phyloP scores from a whole-genome alignment of 352 stramenopile species.

The Globisporangium cylindrosporum region DNA sequence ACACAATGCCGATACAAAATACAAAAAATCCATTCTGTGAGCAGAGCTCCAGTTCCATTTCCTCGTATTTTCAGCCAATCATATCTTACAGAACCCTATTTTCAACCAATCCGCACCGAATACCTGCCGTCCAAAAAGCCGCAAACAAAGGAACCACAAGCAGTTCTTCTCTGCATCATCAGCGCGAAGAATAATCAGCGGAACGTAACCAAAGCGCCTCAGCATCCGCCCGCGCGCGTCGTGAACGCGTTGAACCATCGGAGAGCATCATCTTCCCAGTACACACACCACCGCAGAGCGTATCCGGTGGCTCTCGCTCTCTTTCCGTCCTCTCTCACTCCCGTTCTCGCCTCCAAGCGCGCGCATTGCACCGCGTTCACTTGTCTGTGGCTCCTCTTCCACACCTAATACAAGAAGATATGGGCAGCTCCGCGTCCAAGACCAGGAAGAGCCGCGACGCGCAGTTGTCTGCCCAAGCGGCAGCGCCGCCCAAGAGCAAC shows the following conservation, averaged over 20 bases:
- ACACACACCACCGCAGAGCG: background rate
- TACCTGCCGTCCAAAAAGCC: background rate
- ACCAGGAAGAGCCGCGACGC: conserved; percentile 31
- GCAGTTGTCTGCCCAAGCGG: background rate
- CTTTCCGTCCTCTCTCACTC: background rate
- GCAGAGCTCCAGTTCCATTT: background rate
- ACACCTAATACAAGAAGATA: background rate
- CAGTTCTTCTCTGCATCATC: background rate
- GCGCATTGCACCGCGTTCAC: background rate
- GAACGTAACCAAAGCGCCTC: background rate
- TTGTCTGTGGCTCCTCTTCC: background rate
- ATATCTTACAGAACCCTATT: background rate
- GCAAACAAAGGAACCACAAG: background rate
- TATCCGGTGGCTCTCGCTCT: background rate
- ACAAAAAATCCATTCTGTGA: background rate
- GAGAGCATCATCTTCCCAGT: background rate
- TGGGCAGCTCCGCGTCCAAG: conserved; percentile 47
- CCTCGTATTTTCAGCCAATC: background rate
- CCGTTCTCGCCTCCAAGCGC: background rate
- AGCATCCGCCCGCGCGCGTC: background rate
- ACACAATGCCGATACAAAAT: background rate
- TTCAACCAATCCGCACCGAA: background rate
- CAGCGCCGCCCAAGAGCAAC: conserved; percentile 16
- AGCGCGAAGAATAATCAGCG: conserved; percentile 5
- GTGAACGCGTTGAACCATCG: background rate